Evolutionary conservation across 1,139 yeast species (phyloP).

Genomic region (Kluyveromyces sp.): DNA sequence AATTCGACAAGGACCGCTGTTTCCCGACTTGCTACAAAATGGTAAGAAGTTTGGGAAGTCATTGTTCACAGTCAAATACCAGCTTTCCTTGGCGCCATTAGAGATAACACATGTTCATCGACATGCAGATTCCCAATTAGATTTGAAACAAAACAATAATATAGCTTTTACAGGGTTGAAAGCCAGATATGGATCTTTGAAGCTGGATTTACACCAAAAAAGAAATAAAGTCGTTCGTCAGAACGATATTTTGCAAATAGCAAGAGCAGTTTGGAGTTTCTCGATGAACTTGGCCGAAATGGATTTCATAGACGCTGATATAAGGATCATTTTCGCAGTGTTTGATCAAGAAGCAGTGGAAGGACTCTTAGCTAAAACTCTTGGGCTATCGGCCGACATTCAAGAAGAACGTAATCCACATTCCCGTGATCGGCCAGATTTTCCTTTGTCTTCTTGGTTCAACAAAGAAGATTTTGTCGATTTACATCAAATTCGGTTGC

Average conservation of each 20-base stretch:
- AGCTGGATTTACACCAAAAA: conserved; percentile 74
- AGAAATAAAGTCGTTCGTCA: conserved; percentile 54
- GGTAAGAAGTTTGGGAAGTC: conserved; percentile 62
- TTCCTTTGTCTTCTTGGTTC: conserved; percentile 53
- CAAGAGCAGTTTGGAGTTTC: conserved; percentile 50
- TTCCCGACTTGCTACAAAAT: conserved; percentile 35
- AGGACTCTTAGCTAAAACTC: conserved; percentile 36
- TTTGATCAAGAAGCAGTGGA: conserved; percentile 55
- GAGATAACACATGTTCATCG: conserved; percentile 62
- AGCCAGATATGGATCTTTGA: conserved; percentile 53
- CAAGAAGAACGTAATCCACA: conserved; percentile 2
- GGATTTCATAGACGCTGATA: conserved; percentile 62
- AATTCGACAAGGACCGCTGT: conserved; percentile 61
- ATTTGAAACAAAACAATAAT: conserved; percentile 39
- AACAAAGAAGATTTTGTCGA: conserved; percentile 76
- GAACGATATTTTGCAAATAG: conserved; percentile 48
- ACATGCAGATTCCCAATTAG: conserved; percentile 42
- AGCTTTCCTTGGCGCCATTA: conserved; percentile 61
- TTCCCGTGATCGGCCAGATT: conserved; percentile 8
- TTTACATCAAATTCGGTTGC: conserved; percentile 47
- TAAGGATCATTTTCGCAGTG: conserved; percentile 60
- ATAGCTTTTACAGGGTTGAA: conserved; percentile 72
- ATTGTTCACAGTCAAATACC: conserved; percentile 70
- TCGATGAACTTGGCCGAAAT: conserved; percentile 72
- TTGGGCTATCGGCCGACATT: conserved; percentile 6